Evolutionary conservation across 108 stramenopile genomes (phyloP), one percentile per base, ranked within the genome.

Genomic region (Bacterosira constricta): DNA sequence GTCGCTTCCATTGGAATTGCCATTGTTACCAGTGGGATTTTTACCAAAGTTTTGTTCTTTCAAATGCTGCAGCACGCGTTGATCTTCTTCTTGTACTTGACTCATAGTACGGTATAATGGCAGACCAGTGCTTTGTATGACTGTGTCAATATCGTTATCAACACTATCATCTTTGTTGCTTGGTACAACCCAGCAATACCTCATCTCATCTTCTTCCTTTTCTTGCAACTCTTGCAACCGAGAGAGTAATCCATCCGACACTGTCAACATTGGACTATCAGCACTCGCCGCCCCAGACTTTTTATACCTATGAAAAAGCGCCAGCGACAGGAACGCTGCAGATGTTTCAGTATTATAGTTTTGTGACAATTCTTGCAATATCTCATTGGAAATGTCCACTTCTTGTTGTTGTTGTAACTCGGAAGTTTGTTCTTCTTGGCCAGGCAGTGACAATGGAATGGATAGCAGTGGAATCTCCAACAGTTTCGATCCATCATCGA

Each of bases 391-490:
- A 37, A 70, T 45, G 36, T 70, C 63, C 31, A 70, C 6, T 9
- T 46, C n/a, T 46, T 17, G 29, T 38, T 45, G 54, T 15, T 36
- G 26, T 7, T 59, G 31, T 51, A 11, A 1, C 31, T 30, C 12
- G 31, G 4, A 45, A 7, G 39, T 27, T 34, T n/a, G n/a, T n/a
- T n/a, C n/a, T n/a, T n/a, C n/a, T n/a, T n/a, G n/a, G n/a, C n/a
- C 25, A 18, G 38, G 8, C 50, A 30, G 29, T 2, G 55, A 20
- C 1, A 61, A 52, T 49, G 77, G 77, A 29, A 78, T 57, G 44
- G 63, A 60, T 35, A 62, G 65, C 12, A 78, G 29, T 45, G 77
- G 77, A 63, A 78, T 55, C 15, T 78, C 69, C 62, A 78, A 66
- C 29, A 50, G 44, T 59, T 78, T 64, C 5, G 47, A 31, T 20